Base-by-base conservation (phyloP, 1,139 yeast genomes). In the Pichia sp. region DNA sequence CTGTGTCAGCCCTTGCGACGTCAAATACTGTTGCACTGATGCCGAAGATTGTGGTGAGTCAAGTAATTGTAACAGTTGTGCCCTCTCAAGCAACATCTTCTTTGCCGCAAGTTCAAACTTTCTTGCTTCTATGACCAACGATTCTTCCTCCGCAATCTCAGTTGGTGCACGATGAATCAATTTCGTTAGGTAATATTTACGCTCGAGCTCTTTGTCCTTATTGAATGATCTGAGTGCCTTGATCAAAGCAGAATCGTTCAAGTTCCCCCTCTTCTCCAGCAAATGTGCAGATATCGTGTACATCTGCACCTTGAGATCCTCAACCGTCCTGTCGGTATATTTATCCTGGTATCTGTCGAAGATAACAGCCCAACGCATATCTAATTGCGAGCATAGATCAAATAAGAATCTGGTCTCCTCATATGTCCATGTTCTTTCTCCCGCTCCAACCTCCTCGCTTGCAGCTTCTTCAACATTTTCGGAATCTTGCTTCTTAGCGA, bases 111-210 rank as follows among this genome's bases (percentile, higher is more conserved):
- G 81, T 66, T 93, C 99, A 60, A 93, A 88, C 61, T 95, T 83
- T 55, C 96, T 81, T 1, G 98, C 95, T 68, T 93, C 99, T 48
- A 92, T 84, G 3, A 93, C 90, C 52, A 93, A 75, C 0, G 96
- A 90, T 69, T 95, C 98, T 69, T 93, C 99, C 70, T 93, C 99
- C 0, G 99, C 98, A 45, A 93, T 89, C 67, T 93, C 99, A 0
- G 97, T 96, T 0, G 99, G 97, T 3, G 95, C 85, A 62, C 99
- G 76, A 54, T 83, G 83, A 48, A 93, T 75, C 36, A 93, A 74
- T 60, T 88, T 81, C 63, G 85, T 87, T 52, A 93, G 73, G 66
- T 93, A 93, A 53, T 81, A 81, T 64, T 92, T 93, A 62, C 99
- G 80, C 61, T 85, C 89, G 29, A 79, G 60, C 68, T 95, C 99